These are phyloP conservation scores for Aspergillus sp. DNA, from an alignment of 2,329 filamentous ascomycete genomes.

Conservation along the genomic window DNA sequence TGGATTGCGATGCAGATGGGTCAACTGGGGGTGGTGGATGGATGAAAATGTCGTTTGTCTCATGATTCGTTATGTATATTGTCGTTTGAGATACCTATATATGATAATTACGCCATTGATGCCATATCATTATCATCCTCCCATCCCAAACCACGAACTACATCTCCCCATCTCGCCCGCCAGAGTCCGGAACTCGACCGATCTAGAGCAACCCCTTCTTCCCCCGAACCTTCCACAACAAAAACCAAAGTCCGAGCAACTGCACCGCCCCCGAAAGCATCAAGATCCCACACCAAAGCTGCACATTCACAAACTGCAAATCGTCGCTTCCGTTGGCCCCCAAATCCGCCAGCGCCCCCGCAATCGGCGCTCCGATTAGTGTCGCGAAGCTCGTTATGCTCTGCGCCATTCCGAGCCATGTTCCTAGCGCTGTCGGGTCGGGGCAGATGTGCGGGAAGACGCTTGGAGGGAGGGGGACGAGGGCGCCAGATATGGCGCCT, in stretches of 20 bases:
- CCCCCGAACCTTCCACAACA: constrained; percentile 21
- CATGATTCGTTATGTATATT: background rate
- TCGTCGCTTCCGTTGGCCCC: constrained; percentile 31
- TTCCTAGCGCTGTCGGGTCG: constrained; percentile 50
- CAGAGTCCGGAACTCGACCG: too few relatives aligned
- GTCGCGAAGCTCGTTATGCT: constrained; percentile 53
- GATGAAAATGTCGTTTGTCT: background rate
- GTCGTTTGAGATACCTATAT: background rate
- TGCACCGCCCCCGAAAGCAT: constrained; percentile 45
- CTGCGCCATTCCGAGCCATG: constrained; percentile 57
- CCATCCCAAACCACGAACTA: background rate
- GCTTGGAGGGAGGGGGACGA: constrained; percentile 67
- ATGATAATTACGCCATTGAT: background rate
- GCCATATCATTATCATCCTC: background rate
- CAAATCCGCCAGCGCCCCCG: constrained; percentile 50
- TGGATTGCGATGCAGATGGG: background rate
- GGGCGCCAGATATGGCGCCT: constrained; percentile 58
- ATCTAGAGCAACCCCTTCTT: constrained; percentile 17
- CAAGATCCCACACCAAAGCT: constrained; percentile 50
- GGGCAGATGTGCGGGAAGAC: constrained; percentile 56
- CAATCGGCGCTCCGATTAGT: constrained; percentile 55
- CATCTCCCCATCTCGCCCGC: too few relatives aligned
- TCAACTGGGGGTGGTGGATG: background rate
- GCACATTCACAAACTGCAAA: constrained; percentile 47
- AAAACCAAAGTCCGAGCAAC: constrained; percentile 30